These are phyloP conservation scores for Poa pratensis DNA, from an alignment of 176 grass and related monocot genomes.

Conservation along the genomic window DNA sequence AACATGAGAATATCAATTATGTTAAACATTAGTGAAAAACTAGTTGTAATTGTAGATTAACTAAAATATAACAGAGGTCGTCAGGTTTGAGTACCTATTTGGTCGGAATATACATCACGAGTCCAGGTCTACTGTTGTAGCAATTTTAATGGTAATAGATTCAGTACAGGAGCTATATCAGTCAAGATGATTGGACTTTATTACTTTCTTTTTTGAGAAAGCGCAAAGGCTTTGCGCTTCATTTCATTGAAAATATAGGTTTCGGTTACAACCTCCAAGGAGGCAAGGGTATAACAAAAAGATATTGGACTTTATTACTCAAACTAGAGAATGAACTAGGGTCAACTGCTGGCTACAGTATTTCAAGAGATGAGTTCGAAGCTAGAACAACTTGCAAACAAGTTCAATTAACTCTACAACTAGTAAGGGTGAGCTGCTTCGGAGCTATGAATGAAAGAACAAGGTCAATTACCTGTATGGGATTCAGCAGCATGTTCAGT, in stretches of 20 bases:
- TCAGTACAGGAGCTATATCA: not conserved
- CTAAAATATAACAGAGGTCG: not conserved
- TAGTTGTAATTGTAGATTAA: not conserved
- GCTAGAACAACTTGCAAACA: not conserved
- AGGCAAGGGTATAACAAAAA: too few species aligned
- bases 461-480: conserved; percentile 70
- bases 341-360: not conserved
- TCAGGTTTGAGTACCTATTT: not conserved
- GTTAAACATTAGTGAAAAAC: not conserved
- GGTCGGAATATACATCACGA: not conserved
- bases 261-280: too few species aligned
- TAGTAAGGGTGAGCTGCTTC: conserved; percentile 9
- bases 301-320: not conserved
- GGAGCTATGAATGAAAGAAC: not conserved
- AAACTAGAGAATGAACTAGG: not conserved
- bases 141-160: not conserved
- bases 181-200: not conserved
- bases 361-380: not conserved
- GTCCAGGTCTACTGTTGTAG: too few species aligned
- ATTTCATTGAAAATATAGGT: too few species aligned
- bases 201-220: too few species aligned
- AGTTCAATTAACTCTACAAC: conserved; percentile 6
- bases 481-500: conserved; percentile 85
- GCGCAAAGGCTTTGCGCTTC: too few species aligned
- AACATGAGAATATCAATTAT: conserved; percentile 27